A percentile compares a stretch with the other conserved stretches of the same genome.
Conservation (phyloP, 2,329 filamentous ascomycete species). For the Colletotrichum musae region DNA sequence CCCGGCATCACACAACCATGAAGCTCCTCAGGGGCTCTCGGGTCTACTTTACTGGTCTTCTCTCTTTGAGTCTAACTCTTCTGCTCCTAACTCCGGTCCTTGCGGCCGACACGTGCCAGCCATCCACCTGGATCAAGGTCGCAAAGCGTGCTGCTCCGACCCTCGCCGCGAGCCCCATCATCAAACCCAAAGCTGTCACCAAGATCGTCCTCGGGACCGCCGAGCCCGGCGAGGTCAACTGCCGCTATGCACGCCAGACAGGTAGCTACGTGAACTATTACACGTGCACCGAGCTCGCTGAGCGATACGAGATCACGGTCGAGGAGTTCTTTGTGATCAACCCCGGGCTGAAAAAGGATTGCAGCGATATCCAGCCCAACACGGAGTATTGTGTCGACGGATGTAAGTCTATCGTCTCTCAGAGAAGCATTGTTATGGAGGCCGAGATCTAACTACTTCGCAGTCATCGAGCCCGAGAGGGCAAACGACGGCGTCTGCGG, state of each 20-base stretch:
- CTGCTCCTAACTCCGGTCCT: background rate
- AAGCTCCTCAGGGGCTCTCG: background rate
- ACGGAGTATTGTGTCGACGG: conserved; percentile 49
- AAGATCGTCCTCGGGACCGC: background rate
- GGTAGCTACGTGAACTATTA: conserved; percentile 46
- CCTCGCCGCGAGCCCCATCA: background rate
- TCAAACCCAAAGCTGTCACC: background rate
- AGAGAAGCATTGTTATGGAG: background rate
- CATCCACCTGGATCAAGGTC: conserved; percentile 23
- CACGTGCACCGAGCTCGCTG: conserved; percentile 45
- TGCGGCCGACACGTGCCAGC: conserved; percentile 37
- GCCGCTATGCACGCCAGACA: conserved; percentile 40
- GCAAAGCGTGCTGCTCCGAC: background rate
- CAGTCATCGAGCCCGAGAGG: conserved; percentile 45
- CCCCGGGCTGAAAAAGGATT: conserved; percentile 46
- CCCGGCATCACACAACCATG: too few species aligned
- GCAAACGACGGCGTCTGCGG: conserved; percentile 49
- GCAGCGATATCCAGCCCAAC: conserved; percentile 47
- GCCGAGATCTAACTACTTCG: background rate
- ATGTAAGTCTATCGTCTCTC: conserved; percentile 45
- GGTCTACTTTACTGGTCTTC: background rate
- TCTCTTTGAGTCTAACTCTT: background rate
- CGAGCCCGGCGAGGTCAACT: conserved; percentile 43
- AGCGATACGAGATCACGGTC: conserved; percentile 42
- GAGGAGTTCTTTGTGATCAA: conserved; percentile 48